A percentile compares a stretch with the other conserved stretches of the same genome.
Evolutionary conservation across 164 flowering plant species (phyloP).

Genomic region (Stephania yunnanensis): DNA sequence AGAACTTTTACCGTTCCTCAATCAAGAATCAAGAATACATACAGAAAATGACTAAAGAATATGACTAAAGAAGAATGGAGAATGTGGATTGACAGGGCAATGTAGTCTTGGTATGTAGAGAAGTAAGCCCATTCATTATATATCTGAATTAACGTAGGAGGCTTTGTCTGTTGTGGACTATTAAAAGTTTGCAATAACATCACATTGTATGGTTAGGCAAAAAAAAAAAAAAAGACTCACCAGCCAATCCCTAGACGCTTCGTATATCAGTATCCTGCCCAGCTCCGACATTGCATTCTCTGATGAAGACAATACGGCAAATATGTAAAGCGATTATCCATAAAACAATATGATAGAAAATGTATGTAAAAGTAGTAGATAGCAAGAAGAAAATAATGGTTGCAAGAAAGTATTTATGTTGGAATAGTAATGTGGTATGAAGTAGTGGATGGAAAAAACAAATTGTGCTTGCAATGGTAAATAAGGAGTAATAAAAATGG

Average conservation of each 20-base stretch:
- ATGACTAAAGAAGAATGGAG: too few species aligned
- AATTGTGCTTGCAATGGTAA: background rate
- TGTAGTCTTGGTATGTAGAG: too few species aligned
- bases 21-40: too few species aligned
- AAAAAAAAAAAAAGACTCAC: constrained; percentile 35
- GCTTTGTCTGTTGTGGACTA: background rate
- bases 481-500: background rate
- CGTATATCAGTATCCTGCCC: constrained; percentile 91
- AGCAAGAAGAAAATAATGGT: background rate
- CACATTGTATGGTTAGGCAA: background rate
- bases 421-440: background rate
- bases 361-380: background rate
- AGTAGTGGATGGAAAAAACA: background rate
- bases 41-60: too few species aligned
- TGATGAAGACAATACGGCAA: constrained; percentile 18
- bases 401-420: background rate
- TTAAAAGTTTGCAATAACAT: background rate
- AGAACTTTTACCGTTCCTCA: too few species aligned
- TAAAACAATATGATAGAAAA: background rate
- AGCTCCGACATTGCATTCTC: constrained; percentile 95
- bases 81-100: too few species aligned
- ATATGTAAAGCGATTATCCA: background rate
- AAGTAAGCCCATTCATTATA: too few species aligned
- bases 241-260: constrained; percentile 96
- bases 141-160: background rate